Percentiles rank a stretch among this genome's conserved stretches.
Evolutionary conservation across 2,329 filamentous ascomycete genomes (phyloP).

Genomic region (Cladophialophora chaetospira): DNA sequence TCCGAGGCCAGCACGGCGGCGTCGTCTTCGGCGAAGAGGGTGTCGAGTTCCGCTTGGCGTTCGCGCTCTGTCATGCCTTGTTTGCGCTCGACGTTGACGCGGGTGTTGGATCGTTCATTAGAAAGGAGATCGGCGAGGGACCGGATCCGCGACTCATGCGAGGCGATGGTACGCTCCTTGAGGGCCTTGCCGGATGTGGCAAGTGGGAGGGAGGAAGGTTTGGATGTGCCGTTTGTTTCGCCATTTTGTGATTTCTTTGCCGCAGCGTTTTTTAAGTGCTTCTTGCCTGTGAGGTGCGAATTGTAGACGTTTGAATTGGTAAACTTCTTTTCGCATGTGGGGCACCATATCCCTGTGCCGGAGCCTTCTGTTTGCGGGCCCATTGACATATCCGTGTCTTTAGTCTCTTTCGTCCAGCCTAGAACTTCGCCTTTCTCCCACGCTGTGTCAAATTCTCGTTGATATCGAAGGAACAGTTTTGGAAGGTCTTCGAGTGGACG

Average conservation of each 20-base stretch:
- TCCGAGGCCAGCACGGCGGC: conserved; percentile 40
- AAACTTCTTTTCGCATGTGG: conserved; percentile 91
- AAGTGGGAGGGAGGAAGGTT: conserved; percentile 16
- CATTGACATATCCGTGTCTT: conserved; percentile 35
- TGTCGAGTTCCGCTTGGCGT: conserved; percentile 88
- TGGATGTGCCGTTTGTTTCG: conserved; percentile 27
- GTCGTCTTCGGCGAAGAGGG: conserved; percentile 68
- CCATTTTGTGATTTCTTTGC: conserved; percentile 50
- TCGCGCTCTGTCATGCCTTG: conserved; percentile 98
- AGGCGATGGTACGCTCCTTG: conserved; percentile 88
- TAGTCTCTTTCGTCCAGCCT: conserved; percentile 69
- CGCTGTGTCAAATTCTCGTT: conserved; percentile 77
- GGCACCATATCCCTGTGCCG: conserved; percentile 79
- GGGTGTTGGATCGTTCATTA: conserved; percentile 83
- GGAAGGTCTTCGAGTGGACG: conserved; percentile 84
- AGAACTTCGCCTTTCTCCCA: conserved; percentile 80
- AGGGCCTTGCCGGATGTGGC: conserved; percentile 48
- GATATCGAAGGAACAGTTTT: conserved; percentile 73
- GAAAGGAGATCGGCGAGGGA: conserved; percentile 80
- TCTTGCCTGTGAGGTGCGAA: conserved; percentile 83
- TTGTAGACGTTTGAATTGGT: conserved; percentile 95
- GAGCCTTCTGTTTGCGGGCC: conserved; percentile 55
- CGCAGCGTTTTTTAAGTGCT: conserved; percentile 83
- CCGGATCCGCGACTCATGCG: conserved; percentile 81
- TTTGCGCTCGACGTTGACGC: conserved; percentile 92